These are phyloP conservation scores for Nakazawaea holstii DNA, from an alignment of 805 yeast genomes.

Conservation along the genomic window DNA sequence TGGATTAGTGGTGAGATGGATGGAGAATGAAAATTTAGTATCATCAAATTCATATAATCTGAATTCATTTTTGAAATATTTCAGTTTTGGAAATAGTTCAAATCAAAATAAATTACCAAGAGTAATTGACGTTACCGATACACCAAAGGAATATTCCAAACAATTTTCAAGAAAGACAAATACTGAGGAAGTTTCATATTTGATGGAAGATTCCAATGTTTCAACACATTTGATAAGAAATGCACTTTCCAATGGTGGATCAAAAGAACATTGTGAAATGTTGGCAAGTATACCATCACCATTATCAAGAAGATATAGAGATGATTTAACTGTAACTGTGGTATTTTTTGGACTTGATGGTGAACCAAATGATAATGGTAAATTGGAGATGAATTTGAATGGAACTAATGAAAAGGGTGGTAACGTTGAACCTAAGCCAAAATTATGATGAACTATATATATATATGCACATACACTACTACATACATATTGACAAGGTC, in stretches of 20 bases:
- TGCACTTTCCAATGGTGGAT: constrained; percentile 84
- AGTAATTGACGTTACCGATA: constrained; percentile 56
- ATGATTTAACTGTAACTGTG: constrained; percentile 93
- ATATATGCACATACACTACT: too few relatives aligned
- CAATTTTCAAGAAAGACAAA: constrained; percentile 62
- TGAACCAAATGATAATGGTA: constrained; percentile 38
- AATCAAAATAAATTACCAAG: constrained; percentile 50
- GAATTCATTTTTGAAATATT: constrained; percentile 23
- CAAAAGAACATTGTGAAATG: constrained; percentile 82
- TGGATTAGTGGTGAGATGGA: constrained; percentile 90
- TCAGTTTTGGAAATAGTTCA: constrained; percentile 6
- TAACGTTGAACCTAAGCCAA: constrained; percentile 42
- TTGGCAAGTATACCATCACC: constrained; percentile 89
- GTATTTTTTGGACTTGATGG: constrained; percentile 76
- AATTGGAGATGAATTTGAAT: constrained; percentile 46
- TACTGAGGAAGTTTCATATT: constrained; percentile 31
- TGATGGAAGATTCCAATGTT: constrained; percentile 80
- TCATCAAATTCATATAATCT: constrained; percentile 43
- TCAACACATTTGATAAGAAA: constrained; percentile 92
- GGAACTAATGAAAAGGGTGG: constrained; percentile 55
- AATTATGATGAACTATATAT: constrained; percentile 7
- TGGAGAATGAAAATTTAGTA: constrained; percentile 65
- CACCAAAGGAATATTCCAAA: constrained; percentile 49
- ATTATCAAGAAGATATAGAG: constrained; percentile 85
- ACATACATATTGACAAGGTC: too few relatives aligned